Evolutionary conservation across 2,329 filamentous ascomycete species (phyloP), one percentile per base, ranked within the genome.

Genomic region (Aureobasidium musti): DNA sequence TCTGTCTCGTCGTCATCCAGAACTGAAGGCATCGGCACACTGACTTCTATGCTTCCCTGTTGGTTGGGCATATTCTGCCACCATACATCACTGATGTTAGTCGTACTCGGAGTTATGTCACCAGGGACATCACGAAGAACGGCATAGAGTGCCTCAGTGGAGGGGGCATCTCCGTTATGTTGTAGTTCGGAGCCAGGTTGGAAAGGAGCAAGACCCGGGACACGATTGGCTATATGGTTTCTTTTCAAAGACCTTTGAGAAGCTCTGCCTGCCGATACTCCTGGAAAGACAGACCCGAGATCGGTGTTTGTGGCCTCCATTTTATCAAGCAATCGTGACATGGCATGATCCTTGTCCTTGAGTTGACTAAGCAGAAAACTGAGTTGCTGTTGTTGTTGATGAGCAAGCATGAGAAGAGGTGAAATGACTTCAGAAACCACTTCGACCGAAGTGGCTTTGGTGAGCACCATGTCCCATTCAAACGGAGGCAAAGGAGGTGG

Each of bases 381-480:
- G 28, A 86, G 79, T 39, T 83, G 81, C 39, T 76, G 74, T 66
- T 82, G 79, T 67, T 82, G 79, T 2, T 76, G 76, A 37, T 80
- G 77, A 21, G 82, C 81, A 26, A 81, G 80, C 28, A 77, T 76
- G 35, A 88, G 74, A 19, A 87, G 75, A 2, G 86, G 86, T 6
- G 82, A 74, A 11, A 87, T 77, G 26, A 89, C 73, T 54, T 83
- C 77, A 52, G 76, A 75, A 14, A 80, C 82, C n/a, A 86, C 72
- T 3, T 75, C 75, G 6, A 75, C 74, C 5, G 79, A 73, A 1
- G 77, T 69, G 37, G 78, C 76, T 57, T 75, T 81, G 8, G 70
- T 74, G 21, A 94, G 77, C 56, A 82, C 77, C 66, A 92, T 81
- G 0, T 82, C 83, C 91, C 91, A 94, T 68, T 79, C 79, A 41